Conservation (phyloP, 371 early-diverging fungal genomes). For the Batkoa obscura region DNA sequence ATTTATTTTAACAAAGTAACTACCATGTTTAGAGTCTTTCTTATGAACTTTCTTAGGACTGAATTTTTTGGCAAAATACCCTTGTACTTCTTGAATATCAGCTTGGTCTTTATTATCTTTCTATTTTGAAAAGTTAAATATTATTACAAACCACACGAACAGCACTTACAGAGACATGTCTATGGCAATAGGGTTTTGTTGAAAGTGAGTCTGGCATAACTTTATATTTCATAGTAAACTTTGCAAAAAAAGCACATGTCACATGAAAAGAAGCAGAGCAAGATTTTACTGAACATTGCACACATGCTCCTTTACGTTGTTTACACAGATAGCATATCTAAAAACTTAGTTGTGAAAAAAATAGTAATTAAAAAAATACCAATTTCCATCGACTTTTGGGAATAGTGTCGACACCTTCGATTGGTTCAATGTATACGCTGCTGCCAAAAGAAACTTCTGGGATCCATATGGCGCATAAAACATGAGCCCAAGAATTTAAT, state of each 20-base stretch:
- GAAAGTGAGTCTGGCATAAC: constrained; percentile 29
- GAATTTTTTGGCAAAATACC: neutral
- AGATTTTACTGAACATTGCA: constrained; percentile 77
- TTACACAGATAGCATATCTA: constrained; percentile 75
- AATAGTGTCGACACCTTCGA: constrained; percentile 72
- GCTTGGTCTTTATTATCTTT: constrained; percentile 36
- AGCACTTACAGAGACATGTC: constrained; percentile 49
- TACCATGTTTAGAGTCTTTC: no score
- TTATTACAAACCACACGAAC: neutral
- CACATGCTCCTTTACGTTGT: constrained; percentile 69
- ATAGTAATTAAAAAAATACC: constrained; percentile 9
- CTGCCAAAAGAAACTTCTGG: constrained; percentile 86
- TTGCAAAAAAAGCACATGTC: constrained; percentile 78
- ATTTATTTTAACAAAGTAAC: no score
- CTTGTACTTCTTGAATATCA: constrained; percentile 17
- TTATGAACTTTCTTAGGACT: no score
- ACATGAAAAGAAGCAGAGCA: constrained; percentile 89
- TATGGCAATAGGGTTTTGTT: constrained; percentile 53
- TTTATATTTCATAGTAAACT: constrained; percentile 72
- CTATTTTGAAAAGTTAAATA: constrained; percentile 7
- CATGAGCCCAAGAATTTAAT: constrained; percentile 85
- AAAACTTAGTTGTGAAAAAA: neutral
- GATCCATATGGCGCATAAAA: constrained; percentile 90
- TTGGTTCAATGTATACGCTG: constrained; percentile 91
- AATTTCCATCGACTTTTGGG: constrained; percentile 79